phyloP scores from a whole-genome alignment of 306 rosid species.

The Gastrolobium bilobum region DNA sequence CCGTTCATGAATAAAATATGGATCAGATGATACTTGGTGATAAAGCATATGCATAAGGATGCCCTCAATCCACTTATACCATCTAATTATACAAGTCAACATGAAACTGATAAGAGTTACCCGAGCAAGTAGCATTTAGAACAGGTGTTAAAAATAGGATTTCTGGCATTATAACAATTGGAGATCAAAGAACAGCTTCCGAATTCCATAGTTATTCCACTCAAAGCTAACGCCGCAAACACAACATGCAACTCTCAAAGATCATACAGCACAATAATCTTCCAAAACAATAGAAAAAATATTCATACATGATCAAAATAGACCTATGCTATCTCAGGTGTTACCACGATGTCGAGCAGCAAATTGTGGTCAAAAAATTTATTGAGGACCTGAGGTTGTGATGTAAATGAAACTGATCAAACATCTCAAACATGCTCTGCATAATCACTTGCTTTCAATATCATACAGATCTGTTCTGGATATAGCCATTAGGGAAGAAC shows the following conservation, averaged over 20 bases:
- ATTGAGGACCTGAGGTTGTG: slow-evolving; percentile 32
- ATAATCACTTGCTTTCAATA: slow-evolving; percentile 76
- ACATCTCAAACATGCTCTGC: slow-evolving; percentile 42
- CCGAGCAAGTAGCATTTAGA: slow-evolving; percentile 22
- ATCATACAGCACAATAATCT: slow-evolving; percentile 35
- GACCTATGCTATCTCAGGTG: slow-evolving; percentile 42
- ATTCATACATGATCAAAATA: slow-evolving; percentile 46
- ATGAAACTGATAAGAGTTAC: slow-evolving; percentile 6
- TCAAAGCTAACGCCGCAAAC: slow-evolving; percentile 33
- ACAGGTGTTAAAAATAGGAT: slow-evolving; percentile 32
- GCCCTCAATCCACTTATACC: slow-evolving; percentile 5
- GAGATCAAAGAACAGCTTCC: slow-evolving; percentile 40
- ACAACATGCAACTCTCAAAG: slow-evolving; percentile 43
- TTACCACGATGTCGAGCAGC: slow-evolving; percentile 48
- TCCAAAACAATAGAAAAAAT: slow-evolving; percentile 41
- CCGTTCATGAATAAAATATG: slow-evolving; percentile 1
- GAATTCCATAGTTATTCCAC: slow-evolving; percentile 42
- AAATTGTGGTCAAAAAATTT: slow-evolving; percentile 32
- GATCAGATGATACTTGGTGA: neutral
- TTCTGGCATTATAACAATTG: slow-evolving; percentile 7
- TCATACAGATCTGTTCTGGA: slow-evolving; percentile 79
- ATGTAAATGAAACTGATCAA: slow-evolving; percentile 27
- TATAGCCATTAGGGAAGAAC: slow-evolving; percentile 59
- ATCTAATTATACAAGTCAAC: slow-evolving; percentile 6
- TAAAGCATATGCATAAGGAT: slow-evolving; percentile 9